Evolutionary conservation across 2,329 filamentous ascomycete genomes (phyloP).

Genomic region (Aspergillus fumigatiaffinis): DNA sequence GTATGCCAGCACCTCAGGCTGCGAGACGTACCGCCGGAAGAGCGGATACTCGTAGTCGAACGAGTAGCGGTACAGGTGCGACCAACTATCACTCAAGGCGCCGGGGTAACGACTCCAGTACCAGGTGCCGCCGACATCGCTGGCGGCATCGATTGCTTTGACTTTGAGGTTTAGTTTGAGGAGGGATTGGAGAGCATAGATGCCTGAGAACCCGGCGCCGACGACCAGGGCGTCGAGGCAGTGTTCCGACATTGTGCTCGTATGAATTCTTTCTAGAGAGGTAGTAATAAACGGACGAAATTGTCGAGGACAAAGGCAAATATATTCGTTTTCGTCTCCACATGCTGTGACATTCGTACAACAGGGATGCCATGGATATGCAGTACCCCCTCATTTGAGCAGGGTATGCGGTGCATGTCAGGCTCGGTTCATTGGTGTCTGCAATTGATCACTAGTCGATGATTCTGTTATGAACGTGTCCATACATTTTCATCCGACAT

Average conservation of each 20-base stretch:
- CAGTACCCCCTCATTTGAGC: neutral
- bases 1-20: conserved; percentile 27
- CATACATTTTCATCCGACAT: too few relatives aligned
- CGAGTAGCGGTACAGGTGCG: conserved; percentile 23
- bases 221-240: conserved; percentile 36
- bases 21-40: conserved; percentile 5
- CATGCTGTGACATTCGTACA: too few relatives aligned
- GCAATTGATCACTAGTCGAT: too few relatives aligned
- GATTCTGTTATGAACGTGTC: too few relatives aligned
- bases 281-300: neutral
- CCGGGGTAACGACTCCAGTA: conserved; percentile 45
- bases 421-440: neutral
- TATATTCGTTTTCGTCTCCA: neutral
- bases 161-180: conserved; percentile 33
- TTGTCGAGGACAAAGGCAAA: neutral
- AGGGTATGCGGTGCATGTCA: neutral
- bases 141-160: conserved; percentile 38
- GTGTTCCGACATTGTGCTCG: neutral
- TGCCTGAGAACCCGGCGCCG: conserved; percentile 39
- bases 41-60: conserved; percentile 20
- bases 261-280: neutral
- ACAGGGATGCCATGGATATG: neutral
- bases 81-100: conserved; percentile 37
- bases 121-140: conserved; percentile 43
- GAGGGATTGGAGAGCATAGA: conserved; percentile 35